Evolutionary conservation across 1,284 basidiomycete species (phyloP), one percentile per base, ranked within the genome.

Genomic region (Rhodotorula sp.): DNA sequence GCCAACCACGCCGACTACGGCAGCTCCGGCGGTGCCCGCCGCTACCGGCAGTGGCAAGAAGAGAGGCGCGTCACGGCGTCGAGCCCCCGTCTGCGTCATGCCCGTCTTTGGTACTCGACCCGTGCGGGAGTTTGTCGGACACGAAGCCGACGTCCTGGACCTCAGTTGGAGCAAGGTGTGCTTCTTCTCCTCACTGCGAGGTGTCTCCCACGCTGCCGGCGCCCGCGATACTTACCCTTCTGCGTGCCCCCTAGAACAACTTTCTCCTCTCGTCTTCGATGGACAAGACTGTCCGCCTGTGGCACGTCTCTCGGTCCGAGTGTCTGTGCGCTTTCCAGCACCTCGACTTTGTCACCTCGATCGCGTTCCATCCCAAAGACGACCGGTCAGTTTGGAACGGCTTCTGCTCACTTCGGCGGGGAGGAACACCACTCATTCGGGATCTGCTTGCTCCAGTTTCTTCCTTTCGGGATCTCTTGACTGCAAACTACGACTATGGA

Each of bases 211-310:
- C 2, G 3, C 65, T 15, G 14, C n/a, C 26, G 5, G 6, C 7
- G 49, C 43, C 29, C 6, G 39, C n/a, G 18, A 10, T 57, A 23
- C 3, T 20, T 58, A 26, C 46, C 8, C 6, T 5, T 20, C 34
- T 6, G 6, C 15, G 18, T 31, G 1, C 12, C 46, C 6, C 8
- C 23, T 68, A 79, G 77, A 81, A 81, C 76, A 80, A 80, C 72
- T 83, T 83, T 68, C 75, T 83, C 15, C 76, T 82, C 23, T 79
- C 78, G 14, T 79, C 79, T n/a, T 78, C 78, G 58, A 82, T 81
- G 79, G 82, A 83, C 73, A 81, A 81, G 78, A 82, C 81, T 1
- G 82, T 81, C 0, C 71, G 80, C 51, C 73, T 83, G 20, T 83
- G 81, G 81, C 82, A 83, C 71, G 73, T 81, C 6, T 77, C 79